A percentile compares a stretch with the other conserved stretches of the same genome.
Conservation (phyloP, 805 yeast genomes). For the Hyphopichia homilentoma region DNA sequence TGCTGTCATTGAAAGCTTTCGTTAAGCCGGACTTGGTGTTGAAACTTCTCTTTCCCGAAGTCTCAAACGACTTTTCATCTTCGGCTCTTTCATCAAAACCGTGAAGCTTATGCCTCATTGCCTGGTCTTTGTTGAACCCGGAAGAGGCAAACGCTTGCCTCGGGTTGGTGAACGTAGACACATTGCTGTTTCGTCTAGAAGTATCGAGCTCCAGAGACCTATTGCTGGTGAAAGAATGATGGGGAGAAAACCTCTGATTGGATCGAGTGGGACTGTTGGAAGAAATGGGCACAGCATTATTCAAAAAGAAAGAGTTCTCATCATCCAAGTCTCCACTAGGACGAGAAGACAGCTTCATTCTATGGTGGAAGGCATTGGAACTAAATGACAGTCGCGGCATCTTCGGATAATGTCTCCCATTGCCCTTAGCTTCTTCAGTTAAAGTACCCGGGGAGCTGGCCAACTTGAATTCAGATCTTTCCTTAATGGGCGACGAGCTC, state of each 20-base stretch:
- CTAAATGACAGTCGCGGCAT: slow-evolving; percentile 1
- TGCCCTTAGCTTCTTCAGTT: too few species aligned
- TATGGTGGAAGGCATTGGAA: slow-evolving; percentile 1
- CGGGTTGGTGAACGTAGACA: slow-evolving; percentile 2
- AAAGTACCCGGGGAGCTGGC: background rate
- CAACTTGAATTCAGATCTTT: background rate
- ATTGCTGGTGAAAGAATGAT: too few species aligned
- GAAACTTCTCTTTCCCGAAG: slow-evolving; percentile 1
- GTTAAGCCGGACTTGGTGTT: slow-evolving; percentile 21
- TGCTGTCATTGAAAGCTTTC: slow-evolving; percentile 15
- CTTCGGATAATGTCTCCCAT: background rate
- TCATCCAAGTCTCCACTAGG: slow-evolving; percentile 29
- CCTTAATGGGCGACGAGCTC: background rate
- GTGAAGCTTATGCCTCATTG: slow-evolving; percentile 2
- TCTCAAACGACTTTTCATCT: slow-evolving; percentile 6
- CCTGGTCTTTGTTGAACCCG: slow-evolving; percentile 3
- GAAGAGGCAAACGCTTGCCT: background rate
- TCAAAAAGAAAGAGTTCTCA: slow-evolving; percentile 25
- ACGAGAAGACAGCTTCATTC: background rate
- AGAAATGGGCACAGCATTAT: too few species aligned
- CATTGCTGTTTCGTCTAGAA: too few species aligned
- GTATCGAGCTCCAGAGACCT: too few species aligned
- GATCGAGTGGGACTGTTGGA: too few species aligned
- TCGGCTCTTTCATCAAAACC: slow-evolving; percentile 12
- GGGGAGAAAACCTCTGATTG: too few species aligned